A percentile compares a stretch with the other conserved stretches of the same genome.
These are phyloP conservation scores for Pythium monospermum DNA, from an alignment of 352 stramenopile species.

Conservation along the genomic window DNA sequence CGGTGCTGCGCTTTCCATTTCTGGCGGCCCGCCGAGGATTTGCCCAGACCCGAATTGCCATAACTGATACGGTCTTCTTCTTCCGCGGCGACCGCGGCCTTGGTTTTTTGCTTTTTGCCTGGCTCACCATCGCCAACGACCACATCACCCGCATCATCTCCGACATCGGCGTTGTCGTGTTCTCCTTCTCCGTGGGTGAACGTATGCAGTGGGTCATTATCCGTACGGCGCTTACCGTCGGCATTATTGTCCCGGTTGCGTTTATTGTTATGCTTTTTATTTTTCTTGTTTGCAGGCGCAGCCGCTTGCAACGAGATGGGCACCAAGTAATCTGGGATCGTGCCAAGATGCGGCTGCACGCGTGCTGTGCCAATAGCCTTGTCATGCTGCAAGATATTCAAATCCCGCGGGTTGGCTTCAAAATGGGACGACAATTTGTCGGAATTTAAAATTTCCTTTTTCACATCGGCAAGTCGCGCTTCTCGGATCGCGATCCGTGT, in stretches of 20 bases:
- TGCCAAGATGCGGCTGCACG: conserved; percentile 93
- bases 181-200: conserved; percentile 78
- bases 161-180: conserved; percentile 33
- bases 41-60: conserved; percentile 87
- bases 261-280: conserved; percentile 68
- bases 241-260: conserved; percentile 41
- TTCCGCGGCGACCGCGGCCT: conserved; percentile 38
- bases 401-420: conserved; percentile 93
- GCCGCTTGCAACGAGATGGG: conserved; percentile 92
- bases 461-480: conserved; percentile 93
- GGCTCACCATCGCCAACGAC: conserved; percentile 36
- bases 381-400: conserved; percentile 96
- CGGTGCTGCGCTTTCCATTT: conserved; percentile 90
- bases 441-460: conserved; percentile 98
- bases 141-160: conserved; percentile 32
- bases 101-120: conserved; percentile 33
- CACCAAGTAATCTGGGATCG: conserved; percentile 97
- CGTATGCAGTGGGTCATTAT: conserved; percentile 97
- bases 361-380: conserved; percentile 91
- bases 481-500: conserved; percentile 94
- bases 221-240: conserved; percentile 78
- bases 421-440: conserved; percentile 96
- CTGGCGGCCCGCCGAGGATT: conserved; percentile 91
- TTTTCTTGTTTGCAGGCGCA: conserved; percentile 66
- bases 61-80: conserved; percentile 85